Evolutionary conservation across 2,329 filamentous ascomycete genomes (phyloP), one percentile per base, ranked within the genome.

Genomic region (Amesomyces nigricolor): DNA sequence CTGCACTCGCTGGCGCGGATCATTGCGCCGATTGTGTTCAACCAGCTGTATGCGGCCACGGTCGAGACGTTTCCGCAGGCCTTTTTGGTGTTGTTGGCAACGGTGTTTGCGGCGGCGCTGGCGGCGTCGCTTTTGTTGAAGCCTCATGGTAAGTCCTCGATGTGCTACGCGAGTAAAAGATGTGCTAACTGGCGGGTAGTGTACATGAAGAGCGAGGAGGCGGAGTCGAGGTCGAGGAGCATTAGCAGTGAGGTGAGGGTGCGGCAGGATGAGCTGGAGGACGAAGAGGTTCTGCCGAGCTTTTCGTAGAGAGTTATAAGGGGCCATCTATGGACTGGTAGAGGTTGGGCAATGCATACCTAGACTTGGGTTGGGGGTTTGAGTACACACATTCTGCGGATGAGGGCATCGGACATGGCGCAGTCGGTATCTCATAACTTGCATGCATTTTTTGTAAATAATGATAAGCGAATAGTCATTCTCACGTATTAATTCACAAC

Each of bases 1-100:
- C 72, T 97, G 56, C 92, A 97, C 71, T 88, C 90, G 1, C 72
- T 96, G 37, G 82, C 88, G 3, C 78, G 91, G 58, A 83, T 97
- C 2, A 68, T 95, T 11, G 85, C 87, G 0, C 94, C 94, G 0
- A 79, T 89, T 0, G 67, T 92, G 1, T 95, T 96, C 71, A 95
- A 94, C 65, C 81, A 88, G 5, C 82, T 97, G 9, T 99, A 95
- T 68, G 87, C 87, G 13, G 75, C 79, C 2, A 97, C 94, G 0
- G 89, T 96, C 1, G 83, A 79, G 17, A 83, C 73, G 1, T 92
- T 88, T 62, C 84, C 89, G 0, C 89, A 94, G 70, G 84, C 89
- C 0, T 86, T 95, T 0, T 96, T 96, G 68, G 81, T 95, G 8
- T 81, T 88, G 48, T 71, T 97, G 44, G 75, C 80, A 0, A 71